Evolutionary conservation across 2,329 filamentous ascomycete species (phyloP), one percentile per base, ranked within the genome.

Genomic region (Diaporthe sp.): DNA sequence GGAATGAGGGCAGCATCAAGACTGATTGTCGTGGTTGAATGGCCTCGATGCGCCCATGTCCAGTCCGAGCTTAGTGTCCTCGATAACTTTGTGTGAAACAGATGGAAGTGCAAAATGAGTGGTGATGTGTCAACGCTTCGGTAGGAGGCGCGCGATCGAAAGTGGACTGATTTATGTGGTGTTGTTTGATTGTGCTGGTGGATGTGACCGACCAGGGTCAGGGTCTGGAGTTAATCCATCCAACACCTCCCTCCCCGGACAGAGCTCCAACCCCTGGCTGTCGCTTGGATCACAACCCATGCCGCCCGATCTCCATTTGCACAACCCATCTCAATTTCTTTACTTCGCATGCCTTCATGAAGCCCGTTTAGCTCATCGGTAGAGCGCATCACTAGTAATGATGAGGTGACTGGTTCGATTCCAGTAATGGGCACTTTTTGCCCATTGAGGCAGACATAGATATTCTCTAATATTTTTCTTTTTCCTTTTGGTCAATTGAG

Each of bases 311-410:
- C 33, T 7, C 45, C 30, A 35, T n/a, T 28, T 4, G 5, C 4
- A 17, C 10, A 22, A n/a, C 12, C 13, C 5, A 3, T 33, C 35
- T 47, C 1, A 35, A 17, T 4, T 8, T n/a, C 4, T 6, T 15
- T 7, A 19, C n/a, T 52, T 35, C 35, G 9, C 38, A 33, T 0
- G 33, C 2, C 0, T 6, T 6, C 38, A 40, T n/a, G 1, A 25
- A 15, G 75, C 75, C 75, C 72, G 68, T 71, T 54, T 76, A 67
- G 75, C 75, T 76, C 75, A 76, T 70, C 71, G 75, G 75, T 76
- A 76, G 75, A 76, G 75, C 75, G 75, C 70, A 61, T 76, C 75
- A 76, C 75, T 76, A 74, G 75, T 76, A 76, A 74, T 76, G 75
- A 76, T 61, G 70, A 76, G 68, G 75, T 74, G 68, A 72, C 61